Percentiles rank a stretch among this genome's conserved stretches.
These are phyloP conservation scores for Termitomyces sp. DNA, from an alignment of 768 basidiomycete species.

Conservation along the genomic window DNA sequence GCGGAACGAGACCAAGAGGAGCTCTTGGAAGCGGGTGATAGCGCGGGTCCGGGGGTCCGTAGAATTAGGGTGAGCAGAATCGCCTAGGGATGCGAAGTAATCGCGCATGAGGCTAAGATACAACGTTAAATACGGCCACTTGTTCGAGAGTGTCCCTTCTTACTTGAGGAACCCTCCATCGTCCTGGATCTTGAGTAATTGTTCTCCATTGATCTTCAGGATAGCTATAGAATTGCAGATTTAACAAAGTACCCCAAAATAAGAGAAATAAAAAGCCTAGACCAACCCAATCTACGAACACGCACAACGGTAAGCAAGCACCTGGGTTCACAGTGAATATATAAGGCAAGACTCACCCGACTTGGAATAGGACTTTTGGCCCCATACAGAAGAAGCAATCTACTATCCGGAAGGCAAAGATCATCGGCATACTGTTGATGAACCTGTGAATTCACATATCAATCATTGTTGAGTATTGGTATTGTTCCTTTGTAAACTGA, in stretches of 20 bases:
- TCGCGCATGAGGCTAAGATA: constrained; percentile 75
- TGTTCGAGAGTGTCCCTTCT: constrained; percentile 16
- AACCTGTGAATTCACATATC: constrained; percentile 41
- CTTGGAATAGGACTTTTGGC: constrained; percentile 97
- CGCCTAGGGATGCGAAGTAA: constrained; percentile 91
- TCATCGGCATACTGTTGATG: constrained; percentile 94
- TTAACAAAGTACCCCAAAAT: neutral
- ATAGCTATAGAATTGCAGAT: constrained; percentile 58
- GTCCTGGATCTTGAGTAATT: constrained; percentile 88
- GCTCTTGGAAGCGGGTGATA: constrained; percentile 96
- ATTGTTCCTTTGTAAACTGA: constrained; percentile 38
- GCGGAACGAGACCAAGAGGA: constrained; percentile 93
- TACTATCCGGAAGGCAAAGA: constrained; percentile 96
- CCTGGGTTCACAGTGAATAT: constrained; percentile 3
- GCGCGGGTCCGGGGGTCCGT: constrained; percentile 85
- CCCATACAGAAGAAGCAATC: constrained; percentile 99
- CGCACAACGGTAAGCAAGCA: neutral
- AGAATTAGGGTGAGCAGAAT: constrained; percentile 90
- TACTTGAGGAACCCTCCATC: constrained; percentile 96
- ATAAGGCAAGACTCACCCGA: constrained; percentile 61
- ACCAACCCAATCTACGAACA: constrained; percentile 25
- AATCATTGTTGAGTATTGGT: neutral
- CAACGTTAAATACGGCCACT: neutral
- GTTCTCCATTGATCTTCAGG: constrained; percentile 95
- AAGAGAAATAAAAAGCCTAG: constrained; percentile 41